Percentiles rank a stretch among this genome's conserved stretches.
These are phyloP conservation scores for Citrullus amarus DNA, from an alignment of 306 rosid genomes.

Conservation along the genomic window DNA sequence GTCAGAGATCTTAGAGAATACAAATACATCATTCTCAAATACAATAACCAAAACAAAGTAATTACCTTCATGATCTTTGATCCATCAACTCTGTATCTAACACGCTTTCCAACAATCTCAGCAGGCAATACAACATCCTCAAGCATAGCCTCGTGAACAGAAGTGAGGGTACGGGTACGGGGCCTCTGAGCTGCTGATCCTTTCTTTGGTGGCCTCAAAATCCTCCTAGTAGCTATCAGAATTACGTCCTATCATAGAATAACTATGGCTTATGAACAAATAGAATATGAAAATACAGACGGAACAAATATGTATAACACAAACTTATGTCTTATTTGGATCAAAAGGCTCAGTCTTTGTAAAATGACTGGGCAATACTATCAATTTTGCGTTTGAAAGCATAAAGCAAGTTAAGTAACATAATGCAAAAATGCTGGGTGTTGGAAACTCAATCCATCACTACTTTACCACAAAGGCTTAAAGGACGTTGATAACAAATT, in stretches of 20 bases:
- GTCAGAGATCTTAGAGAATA: neutral
- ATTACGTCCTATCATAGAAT: constrained; percentile 44
- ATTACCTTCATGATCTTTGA: constrained; percentile 76
- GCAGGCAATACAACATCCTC: constrained; percentile 87
- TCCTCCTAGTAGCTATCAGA: constrained; percentile 69
- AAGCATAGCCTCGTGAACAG: constrained; percentile 82
- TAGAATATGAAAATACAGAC: neutral
- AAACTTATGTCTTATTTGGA: neutral
- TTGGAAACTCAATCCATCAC: neutral
- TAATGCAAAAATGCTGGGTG: too few relatives aligned
- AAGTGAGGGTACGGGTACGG: constrained; percentile 71
- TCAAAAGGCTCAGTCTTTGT: neutral
- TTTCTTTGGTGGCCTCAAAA: constrained; percentile 77
- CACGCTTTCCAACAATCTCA: constrained; percentile 87
- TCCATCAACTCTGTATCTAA: constrained; percentile 60
- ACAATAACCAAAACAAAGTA: neutral
- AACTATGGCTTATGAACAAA: neutral
- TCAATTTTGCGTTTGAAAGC: neutral
- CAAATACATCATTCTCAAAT: too few relatives aligned
- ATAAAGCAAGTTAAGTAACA: neutral
- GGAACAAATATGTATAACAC: neutral
- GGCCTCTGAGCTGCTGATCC: constrained; percentile 84
- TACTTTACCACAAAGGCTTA: neutral
- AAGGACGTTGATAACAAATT: neutral
- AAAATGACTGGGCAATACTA: neutral